These are phyloP conservation scores for Polyrhizophydium stewartii DNA, from an alignment of 371 early-diverging fungal genomes.

Conservation along the genomic window DNA sequence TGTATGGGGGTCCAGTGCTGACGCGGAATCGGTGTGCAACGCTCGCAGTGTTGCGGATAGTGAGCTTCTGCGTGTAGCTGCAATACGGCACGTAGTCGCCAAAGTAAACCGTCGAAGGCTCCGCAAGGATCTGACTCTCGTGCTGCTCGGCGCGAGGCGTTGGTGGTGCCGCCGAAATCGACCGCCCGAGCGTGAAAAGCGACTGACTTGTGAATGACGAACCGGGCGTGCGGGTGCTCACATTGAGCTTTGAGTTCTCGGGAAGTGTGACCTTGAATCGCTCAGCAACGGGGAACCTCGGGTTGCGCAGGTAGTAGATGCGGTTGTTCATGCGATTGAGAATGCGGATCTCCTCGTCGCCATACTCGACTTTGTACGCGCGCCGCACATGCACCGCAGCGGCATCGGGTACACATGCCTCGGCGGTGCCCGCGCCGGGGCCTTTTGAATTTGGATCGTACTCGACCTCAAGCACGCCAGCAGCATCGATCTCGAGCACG, in stretches of 20 bases:
- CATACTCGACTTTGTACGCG: background rate
- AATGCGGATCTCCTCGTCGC: conserved; percentile 17
- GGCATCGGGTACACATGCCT: too few relatives aligned
- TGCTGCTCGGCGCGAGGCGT: background rate
- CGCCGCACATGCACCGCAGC: too few relatives aligned
- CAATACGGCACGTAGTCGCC: conserved; percentile 34
- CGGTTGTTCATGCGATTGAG: conserved; percentile 18
- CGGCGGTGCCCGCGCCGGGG: too few relatives aligned
- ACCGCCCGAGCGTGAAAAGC: background rate
- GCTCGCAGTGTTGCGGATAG: conserved; percentile 34
- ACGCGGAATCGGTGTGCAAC: conserved; percentile 33
- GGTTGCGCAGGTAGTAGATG: conserved; percentile 24
- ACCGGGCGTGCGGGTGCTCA: too few relatives aligned
- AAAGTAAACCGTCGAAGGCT: conserved; percentile 31
- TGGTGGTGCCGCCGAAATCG: background rate
- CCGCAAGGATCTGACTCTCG: conserved; percentile 23
- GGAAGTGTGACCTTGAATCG: background rate
- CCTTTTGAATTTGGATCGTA: background rate
- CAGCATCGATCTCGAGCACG: background rate
- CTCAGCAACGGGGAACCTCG: conserved; percentile 20
- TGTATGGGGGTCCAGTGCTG: conserved; percentile 24
- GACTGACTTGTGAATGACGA: background rate
- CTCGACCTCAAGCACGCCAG: background rate
- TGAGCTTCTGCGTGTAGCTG: conserved; percentile 28
- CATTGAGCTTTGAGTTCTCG: too few relatives aligned